Base-by-base conservation (phyloP, 768 basidiomycete species). In the Mrakia gelida region DNA sequence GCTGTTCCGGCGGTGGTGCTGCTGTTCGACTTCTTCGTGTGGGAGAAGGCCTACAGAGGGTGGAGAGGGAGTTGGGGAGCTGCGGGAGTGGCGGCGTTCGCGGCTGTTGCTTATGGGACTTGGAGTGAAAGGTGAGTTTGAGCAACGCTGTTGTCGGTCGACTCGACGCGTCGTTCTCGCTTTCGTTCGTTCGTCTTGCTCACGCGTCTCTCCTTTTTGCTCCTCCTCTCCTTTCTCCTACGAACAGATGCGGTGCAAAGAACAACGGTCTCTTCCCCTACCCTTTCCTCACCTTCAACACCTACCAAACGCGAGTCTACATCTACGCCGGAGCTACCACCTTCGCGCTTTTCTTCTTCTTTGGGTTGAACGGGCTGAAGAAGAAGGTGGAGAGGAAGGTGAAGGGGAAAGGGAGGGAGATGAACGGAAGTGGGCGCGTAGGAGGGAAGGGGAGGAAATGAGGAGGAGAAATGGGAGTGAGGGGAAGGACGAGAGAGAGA, bases 231-330 rank as follows among this genome's bases (percentile, higher is more conserved):
- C 3, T 92, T 91, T 92, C 80, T 84, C 45, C 7, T 45, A 90
- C 87, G 18, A 26, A 9, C 41, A 75, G 75, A 45, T 75, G 75
- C 32, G 75, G 62, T 0, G 45, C 41, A 2, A 65, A 52, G 18
- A 75, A 75, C 75, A 30, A 26, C 28, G 49, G 43, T 59, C 23
- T 70, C 92, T 91, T 93, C 85, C 92, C 92, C 38, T 94, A 94
- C 84, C 93, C 93, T 0, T 94, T 94, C 85, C 86, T 94, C 77
- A 92, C 89, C 0, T 80, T 90, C 26, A 90, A 87, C 81, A 85
- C 88, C 0, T 84, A 90, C 28, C 80, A 81, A 11, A 84, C 86
- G 43, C 88, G 92, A 21, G 79, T 90, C 18, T 84, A 82, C 10
- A 92, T 93, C 54, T 94, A 94, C 84, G 81, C 82, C 49, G 86